These are phyloP conservation scores for Aspergillus saccharolyticus DNA, from an alignment of 495 filamentous ascomycete genomes.

Conservation along the genomic window DNA sequence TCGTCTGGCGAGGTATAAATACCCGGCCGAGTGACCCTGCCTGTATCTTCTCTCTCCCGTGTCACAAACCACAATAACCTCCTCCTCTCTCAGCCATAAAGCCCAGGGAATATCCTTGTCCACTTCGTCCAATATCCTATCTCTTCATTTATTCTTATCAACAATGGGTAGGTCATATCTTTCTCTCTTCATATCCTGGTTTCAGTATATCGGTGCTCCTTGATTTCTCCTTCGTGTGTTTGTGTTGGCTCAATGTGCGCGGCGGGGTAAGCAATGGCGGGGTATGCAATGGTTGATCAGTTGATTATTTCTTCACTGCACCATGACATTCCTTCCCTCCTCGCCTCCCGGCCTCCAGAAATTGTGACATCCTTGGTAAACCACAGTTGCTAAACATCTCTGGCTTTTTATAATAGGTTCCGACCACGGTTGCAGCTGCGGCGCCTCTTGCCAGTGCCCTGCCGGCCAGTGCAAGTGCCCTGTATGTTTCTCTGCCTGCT, in stretches of 20 bases:
- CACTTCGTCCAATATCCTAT: not conserved
- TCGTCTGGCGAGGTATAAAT: constrained; percentile 14
- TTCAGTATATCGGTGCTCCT: not conserved
- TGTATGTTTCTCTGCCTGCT: constrained; percentile 25
- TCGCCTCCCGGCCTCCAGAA: too few species aligned
- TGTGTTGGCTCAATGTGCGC: not conserved
- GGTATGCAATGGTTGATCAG: constrained; percentile 4
- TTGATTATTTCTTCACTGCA: too few species aligned
- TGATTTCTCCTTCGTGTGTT: not conserved
- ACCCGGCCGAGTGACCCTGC: constrained; percentile 11
- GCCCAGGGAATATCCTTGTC: not conserved
- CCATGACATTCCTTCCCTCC: too few species aligned
- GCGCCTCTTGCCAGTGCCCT: constrained; percentile 44
- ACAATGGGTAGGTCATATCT: constrained; percentile 2
- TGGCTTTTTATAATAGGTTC: constrained; percentile 19
- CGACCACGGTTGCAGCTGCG: constrained; percentile 43
- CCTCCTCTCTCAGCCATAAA: not conserved
- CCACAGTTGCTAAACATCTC: constrained; percentile 16
- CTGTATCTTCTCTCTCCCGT: not conserved
- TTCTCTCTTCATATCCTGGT: not conserved
- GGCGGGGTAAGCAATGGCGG: constrained; percentile 26
- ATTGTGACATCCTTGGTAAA: not conserved
- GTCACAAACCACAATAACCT: not conserved
- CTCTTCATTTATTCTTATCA: not conserved
- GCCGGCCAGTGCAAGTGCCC: constrained; percentile 44